These are phyloP conservation scores for Aureobasidium sp. DNA, from an alignment of 2,329 filamentous ascomycete genomes.

Conservation along the genomic window DNA sequence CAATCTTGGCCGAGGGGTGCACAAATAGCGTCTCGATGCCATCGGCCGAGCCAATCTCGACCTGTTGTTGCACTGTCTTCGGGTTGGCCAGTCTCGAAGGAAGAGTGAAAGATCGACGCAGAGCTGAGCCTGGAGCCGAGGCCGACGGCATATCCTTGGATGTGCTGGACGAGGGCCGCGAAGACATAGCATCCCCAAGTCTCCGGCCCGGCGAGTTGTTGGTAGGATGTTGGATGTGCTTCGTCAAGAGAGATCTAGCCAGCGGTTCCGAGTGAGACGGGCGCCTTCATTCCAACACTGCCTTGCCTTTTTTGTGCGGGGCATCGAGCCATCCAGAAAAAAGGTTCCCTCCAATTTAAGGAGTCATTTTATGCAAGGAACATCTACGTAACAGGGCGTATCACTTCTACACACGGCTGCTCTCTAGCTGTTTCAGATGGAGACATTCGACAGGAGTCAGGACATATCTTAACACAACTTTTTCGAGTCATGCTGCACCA, in stretches of 20 bases:
- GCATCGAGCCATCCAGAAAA: background rate
- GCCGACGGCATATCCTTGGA: slow-evolving; percentile 23
- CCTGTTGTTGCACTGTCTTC: slow-evolving; percentile 25
- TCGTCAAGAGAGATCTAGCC: background rate
- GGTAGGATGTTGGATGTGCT: background rate
- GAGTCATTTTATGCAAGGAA: slow-evolving; percentile 9
- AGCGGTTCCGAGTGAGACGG: background rate
- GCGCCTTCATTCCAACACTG: background rate
- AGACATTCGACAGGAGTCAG: slow-evolving; percentile 7
- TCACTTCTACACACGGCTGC: background rate
- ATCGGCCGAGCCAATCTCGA: slow-evolving; percentile 31
- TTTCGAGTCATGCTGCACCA: background rate
- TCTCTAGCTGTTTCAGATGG: slow-evolving; percentile 1
- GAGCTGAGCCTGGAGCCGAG: slow-evolving; percentile 17
- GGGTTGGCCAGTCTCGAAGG: slow-evolving; percentile 34
- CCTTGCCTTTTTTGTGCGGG: slow-evolving; percentile 1
- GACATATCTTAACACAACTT: background rate
- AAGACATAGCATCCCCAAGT: slow-evolving; percentile 11
- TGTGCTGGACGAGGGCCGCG: slow-evolving; percentile 19
- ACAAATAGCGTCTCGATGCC: slow-evolving; percentile 66
- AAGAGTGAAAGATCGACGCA: slow-evolving; percentile 43
- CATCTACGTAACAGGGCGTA: background rate
- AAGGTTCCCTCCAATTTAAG: slow-evolving; percentile 3
- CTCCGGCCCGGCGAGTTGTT: background rate
- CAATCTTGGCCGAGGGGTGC: slow-evolving; percentile 65